Base-by-base conservation (phyloP, 495 filamentous ascomycete genomes). In the Polyplosphaeria fusca region DNA sequence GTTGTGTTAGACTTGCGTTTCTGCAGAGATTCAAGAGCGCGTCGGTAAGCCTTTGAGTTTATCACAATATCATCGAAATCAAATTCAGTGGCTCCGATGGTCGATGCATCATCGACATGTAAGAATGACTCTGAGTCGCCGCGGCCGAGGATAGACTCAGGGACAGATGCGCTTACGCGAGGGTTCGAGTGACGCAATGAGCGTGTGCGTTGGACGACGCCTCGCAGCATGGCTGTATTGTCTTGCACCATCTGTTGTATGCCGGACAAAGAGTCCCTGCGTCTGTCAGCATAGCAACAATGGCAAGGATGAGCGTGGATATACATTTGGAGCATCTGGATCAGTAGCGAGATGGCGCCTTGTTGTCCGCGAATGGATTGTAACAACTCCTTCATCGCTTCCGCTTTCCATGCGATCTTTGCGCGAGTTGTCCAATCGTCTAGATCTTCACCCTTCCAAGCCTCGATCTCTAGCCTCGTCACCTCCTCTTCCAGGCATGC, bases 401-500 rank as follows among this genome's bases (percentile, higher is more conserved):
- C 45, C 2, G 18, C 45, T 16, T 47, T 47, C 45, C 45, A 47
- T 5, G 19, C 7, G 19, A 28, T n/a, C 45, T 28, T 47, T 28
- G 12, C 45, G 14, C 20, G 22, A n/a, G 14, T 7, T 19, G 20
- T 25, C 18, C 11, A 30, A 13, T n/a, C 19, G 11, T 12, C 16
- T 27, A n/a, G 2, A 26, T 25, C 45, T 14, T 24, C 45, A 28
- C 30, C 45, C 14, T 14, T 7, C 7, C 30, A 35, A 14, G 30
- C 14, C 30, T 35, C 30, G 14, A 14, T 7, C 14, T 14, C 14
- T 13, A 59, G 48, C 38, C 24, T 23, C 23, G 51, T 13, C n/a
- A 59, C 26, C 30, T 45, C 55, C 16, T 52, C 37, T 4, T 53
- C 48, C 2, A 59, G 38, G 5, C 52, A 38, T 16, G 48, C 28